Conservation (phyloP, 1,284 basidiomycete genomes). For the Trichosporon sp. region DNA sequence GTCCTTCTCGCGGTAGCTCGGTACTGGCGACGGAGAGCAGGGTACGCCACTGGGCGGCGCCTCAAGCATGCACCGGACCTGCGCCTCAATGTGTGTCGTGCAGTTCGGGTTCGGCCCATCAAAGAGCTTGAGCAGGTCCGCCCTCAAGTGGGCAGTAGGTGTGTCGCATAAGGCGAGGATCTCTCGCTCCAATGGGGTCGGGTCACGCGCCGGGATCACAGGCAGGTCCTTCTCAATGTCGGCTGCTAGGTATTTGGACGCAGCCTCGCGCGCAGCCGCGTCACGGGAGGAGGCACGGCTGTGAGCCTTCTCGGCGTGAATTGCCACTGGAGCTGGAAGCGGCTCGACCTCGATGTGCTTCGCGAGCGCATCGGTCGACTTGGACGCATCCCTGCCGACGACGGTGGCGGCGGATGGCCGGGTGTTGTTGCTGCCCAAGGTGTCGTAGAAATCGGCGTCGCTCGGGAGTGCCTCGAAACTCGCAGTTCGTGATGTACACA, state of each 20-base stretch:
- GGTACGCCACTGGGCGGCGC: not conserved
- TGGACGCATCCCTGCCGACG: not conserved
- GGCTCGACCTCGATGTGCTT: not conserved
- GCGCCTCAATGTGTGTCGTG: not conserved
- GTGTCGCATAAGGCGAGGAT: not conserved
- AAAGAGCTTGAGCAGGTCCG: not conserved
- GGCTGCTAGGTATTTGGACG: not conserved
- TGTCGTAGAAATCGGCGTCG: not conserved
- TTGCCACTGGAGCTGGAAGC: not conserved
- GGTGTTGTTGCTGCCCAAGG: not conserved
- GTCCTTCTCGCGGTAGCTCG: not conserved
- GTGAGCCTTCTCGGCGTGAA: not conserved
- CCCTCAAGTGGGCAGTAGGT: not conserved
- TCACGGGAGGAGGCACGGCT: not conserved
- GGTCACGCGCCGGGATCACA: not conserved
- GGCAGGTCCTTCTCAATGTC: constrained; percentile 10
- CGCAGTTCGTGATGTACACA: not conserved
- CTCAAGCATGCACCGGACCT: not conserved
- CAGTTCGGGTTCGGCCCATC: not conserved
- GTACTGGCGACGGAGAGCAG: not conserved
- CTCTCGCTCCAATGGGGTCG: not conserved
- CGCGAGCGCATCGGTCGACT: not conserved
- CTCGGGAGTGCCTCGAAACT: constrained; percentile 2
- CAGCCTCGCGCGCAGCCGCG: not conserved
- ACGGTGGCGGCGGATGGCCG: not conserved